Evolutionary conservation across 2,329 filamentous ascomycete genomes (phyloP), one percentile per base, ranked within the genome.

Genomic region (Fusarium nematophilum): DNA sequence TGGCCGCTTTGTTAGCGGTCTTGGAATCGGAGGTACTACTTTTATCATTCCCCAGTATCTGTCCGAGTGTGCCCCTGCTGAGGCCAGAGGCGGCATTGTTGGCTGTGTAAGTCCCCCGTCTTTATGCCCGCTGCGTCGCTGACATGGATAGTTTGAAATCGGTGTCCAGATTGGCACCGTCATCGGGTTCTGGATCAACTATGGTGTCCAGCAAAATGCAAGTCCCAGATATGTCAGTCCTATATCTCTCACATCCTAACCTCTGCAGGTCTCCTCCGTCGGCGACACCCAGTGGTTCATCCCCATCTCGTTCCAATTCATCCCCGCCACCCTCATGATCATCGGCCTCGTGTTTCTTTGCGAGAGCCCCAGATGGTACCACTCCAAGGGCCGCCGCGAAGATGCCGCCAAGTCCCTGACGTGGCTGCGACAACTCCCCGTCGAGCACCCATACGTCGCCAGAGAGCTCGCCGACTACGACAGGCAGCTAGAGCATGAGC

Each of bases 11-110:
- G 69, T 84, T 33, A 78, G 77, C 13, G 82, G 83, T 2, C 79
- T 80, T 68, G 82, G 81, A 7, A 76, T 85, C 31, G 83, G 81
- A 6, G 63, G 81, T 8, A 73, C 81, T 36, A 79, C 77, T 8
- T 81, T 83, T 71, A 78, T 80, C 21, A 81, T 86, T 3, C 84
- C 84, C 2, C 78, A 86, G 30, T 87, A 86, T 68, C 82, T 86
- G 37, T 81, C 83, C 1, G 84, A 87, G 67, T 82, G 80, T 64
- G 81, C 83, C 0, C 81, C 83, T 59, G 79, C 83, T 1, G 78
- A 76, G 11, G 81, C 78, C 36, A 77, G 84, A 67, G 83, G 82
- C 64, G 68, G 81, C 14, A 79, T 83, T n/a, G 79, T 83, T 18
- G 81, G 81, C 21, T 69, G 83, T 7, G 29, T 31, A 31, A 6